Evolutionary conservation across 2,329 filamentous ascomycete genomes (phyloP), one percentile per base, ranked within the genome.

Genomic region (Leptodontidium sp.): DNA sequence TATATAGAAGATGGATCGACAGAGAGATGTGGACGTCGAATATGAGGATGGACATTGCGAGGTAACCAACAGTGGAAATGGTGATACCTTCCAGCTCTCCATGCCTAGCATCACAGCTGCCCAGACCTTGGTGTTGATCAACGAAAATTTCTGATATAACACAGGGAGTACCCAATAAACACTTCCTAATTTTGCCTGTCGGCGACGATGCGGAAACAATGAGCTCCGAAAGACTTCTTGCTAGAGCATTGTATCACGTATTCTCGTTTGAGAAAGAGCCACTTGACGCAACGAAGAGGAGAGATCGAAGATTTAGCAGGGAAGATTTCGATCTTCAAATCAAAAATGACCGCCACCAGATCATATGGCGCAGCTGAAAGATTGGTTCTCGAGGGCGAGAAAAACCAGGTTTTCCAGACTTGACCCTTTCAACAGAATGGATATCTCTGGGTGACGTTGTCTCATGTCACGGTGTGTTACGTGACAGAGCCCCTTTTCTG

Each of bases 381-480:
- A 38, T 15, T 7, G 24, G 26, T 40, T 38, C n/a, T 49, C 26
- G 24, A 65, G 52, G 52, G 38, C 62, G 35, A 26, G 24, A 47
- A 26, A 26, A 40, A 43, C 47, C n/a, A 43, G 49, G n/a, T 24
- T 65, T 57, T 26, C 52, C 35, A 58, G 24, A 6, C 24, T 26
- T 59, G 26, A 40, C 38, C 57, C n/a, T 40, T 45, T 35, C 21
- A 14, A 45, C n/a, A 7, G 29, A 3, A 17, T 17, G 21, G 7
- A 43, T 21, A 29, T 45, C n/a, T 43, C 35, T 59, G 35, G 45
- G 24, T 17, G 45, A 32, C 17, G 5, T 52, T 66, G 55, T 50
- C 21, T 35, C 24, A 53, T 69, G n/a, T 63, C 38, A 64, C 64
- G 2, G 53, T 17, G 64, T 69, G 64, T n/a, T 15, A 69, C 64